Evolutionary conservation across 2,329 filamentous ascomycete species (phyloP).

Genomic region (Fusarium kyushuense): DNA sequence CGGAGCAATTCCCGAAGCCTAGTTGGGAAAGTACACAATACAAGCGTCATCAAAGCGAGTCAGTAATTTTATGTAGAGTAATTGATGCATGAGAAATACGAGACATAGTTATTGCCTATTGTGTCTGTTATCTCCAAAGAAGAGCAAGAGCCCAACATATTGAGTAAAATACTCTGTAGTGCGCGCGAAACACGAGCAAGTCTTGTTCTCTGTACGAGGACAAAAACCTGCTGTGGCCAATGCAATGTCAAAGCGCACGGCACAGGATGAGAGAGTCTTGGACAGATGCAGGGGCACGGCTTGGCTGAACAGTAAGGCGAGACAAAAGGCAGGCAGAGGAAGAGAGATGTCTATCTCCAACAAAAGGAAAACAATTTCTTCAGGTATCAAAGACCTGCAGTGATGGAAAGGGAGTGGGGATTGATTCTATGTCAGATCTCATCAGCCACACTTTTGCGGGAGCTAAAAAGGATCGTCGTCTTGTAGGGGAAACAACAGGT

Average conservation of each 20-base stretch:
- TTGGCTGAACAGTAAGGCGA: conserved; percentile 1
- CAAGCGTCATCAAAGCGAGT: neutral
- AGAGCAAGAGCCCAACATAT: neutral
- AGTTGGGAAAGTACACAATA: neutral
- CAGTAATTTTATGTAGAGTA: conserved; percentile 6
- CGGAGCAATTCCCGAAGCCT: neutral
- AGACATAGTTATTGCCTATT: neutral
- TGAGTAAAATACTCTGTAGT: neutral
- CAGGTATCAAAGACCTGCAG: conserved; percentile 4
- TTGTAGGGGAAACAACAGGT: neutral
- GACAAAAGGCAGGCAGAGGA: neutral
- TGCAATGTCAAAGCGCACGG: conserved; percentile 38
- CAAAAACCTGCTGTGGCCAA: conserved; percentile 4
- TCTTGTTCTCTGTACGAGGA: neutral
- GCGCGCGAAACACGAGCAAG: neutral
- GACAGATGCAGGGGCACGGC: conserved; percentile 29
- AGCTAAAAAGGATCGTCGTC: conserved; percentile 31
- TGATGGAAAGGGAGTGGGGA: neutral
- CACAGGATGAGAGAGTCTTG: conserved; percentile 29
- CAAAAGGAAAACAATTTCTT: neutral
- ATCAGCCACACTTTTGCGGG: conserved; percentile 41
- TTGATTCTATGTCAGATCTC: conserved; percentile 27
- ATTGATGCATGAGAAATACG: neutral
- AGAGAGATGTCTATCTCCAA: neutral
- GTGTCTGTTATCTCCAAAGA: neutral